A percentile compares a stretch with the other conserved stretches of the same genome.
Evolutionary conservation across 2,329 filamentous ascomycete genomes (phyloP).

Genomic region (Exserohilum rostratum): DNA sequence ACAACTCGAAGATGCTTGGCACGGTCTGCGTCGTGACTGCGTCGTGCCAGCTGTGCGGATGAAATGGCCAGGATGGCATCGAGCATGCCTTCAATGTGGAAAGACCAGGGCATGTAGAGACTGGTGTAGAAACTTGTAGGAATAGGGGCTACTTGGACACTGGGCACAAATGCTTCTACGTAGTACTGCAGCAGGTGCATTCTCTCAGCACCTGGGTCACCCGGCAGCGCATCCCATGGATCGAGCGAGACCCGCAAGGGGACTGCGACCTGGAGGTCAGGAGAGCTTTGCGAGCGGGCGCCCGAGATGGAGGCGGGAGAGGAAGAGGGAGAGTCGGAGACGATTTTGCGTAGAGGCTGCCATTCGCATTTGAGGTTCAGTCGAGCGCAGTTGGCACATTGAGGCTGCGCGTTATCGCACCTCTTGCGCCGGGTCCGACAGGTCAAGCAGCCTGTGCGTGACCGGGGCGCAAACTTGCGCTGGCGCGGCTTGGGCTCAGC

Average conservation of each 20-base stretch:
- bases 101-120: slow-evolving; percentile 47
- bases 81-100: slow-evolving; percentile 43
- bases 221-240: slow-evolving; percentile 39
- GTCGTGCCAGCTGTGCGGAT: slow-evolving; percentile 43
- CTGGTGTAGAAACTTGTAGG: slow-evolving; percentile 44
- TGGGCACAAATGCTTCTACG: slow-evolving; percentile 45
- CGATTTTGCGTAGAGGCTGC: slow-evolving; percentile 39
- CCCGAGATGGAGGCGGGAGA: slow-evolving; percentile 13
- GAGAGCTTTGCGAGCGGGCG: slow-evolving; percentile 11
- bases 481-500: slow-evolving; percentile 42
- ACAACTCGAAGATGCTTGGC: slow-evolving; percentile 37
- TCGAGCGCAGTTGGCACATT: slow-evolving; percentile 44
- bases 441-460: slow-evolving; percentile 44
- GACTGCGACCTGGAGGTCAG: slow-evolving; percentile 20
- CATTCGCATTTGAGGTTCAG: slow-evolving; percentile 46
- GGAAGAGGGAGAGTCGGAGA: slow-evolving; percentile 5
- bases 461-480: slow-evolving; percentile 47
- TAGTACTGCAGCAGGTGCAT: slow-evolving; percentile 45
- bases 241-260: slow-evolving; percentile 32
- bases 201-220: slow-evolving; percentile 30
- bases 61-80: slow-evolving; percentile 45
- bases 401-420: slow-evolving; percentile 43
- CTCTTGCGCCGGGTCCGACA: slow-evolving; percentile 44
- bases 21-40: slow-evolving; percentile 34
- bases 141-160: slow-evolving; percentile 45